Evolutionary conservation across 306 rosid species (phyloP).

Genomic region (Citrullus mucosospermus): DNA sequence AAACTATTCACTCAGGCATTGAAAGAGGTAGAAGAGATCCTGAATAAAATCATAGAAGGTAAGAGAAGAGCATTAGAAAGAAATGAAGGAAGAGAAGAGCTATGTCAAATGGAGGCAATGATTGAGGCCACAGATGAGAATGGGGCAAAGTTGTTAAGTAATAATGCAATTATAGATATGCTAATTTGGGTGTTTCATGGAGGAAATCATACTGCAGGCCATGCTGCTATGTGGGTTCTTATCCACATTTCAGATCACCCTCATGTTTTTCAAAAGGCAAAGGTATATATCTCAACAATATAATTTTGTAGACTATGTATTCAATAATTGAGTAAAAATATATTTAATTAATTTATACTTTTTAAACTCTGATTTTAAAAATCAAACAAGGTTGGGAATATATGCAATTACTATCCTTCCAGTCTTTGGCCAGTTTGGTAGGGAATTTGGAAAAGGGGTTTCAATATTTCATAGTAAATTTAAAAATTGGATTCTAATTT

Average conservation of each 20-base stretch:
- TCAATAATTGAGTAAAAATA: too few species aligned
- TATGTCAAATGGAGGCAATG: constrained; percentile 9
- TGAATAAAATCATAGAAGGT: neutral
- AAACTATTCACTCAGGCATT: neutral
- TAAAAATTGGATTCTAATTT: too few species aligned
- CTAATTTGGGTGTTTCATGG: constrained; percentile 1
- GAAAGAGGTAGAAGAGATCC: neutral
- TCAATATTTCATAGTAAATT: too few species aligned
- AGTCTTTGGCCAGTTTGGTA: too few species aligned
- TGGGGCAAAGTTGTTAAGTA: constrained; percentile 3
- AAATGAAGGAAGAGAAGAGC: neutral
- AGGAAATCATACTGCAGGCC: constrained; percentile 7
- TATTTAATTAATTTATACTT: too few species aligned
- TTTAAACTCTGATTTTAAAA: too few species aligned
- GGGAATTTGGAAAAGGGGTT: too few species aligned
- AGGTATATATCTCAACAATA: neutral
- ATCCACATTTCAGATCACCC: constrained; percentile 3
- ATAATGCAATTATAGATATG: constrained; percentile 4
- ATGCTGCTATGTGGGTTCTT: neutral
- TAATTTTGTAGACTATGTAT: too few species aligned
- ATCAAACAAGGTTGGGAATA: too few species aligned
- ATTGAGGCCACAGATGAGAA: constrained; percentile 11
- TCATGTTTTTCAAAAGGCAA: neutral
- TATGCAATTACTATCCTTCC: too few species aligned
- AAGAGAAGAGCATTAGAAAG: neutral